Evolutionary conservation across 2,329 filamentous ascomycete genomes (phyloP).

Genomic region (Fusarium lateritium): DNA sequence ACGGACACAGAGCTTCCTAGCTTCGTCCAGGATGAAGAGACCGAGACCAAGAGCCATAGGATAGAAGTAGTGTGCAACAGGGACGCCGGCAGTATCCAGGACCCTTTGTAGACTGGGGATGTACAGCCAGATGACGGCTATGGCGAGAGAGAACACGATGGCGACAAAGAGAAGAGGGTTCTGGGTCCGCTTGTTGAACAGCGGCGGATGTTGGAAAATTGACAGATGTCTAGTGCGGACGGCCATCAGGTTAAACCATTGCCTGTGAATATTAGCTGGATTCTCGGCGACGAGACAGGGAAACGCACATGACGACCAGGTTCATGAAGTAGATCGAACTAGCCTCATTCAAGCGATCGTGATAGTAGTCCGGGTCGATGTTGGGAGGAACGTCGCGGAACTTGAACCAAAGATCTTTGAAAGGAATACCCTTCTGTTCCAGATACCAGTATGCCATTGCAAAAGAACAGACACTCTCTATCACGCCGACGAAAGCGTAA

Average conservation of each 20-base stretch:
- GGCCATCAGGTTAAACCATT: slow-evolving; percentile 82
- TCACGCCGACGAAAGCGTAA: slow-evolving; percentile 79
- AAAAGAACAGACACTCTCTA: slow-evolving; percentile 72
- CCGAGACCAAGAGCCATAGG: slow-evolving; percentile 76
- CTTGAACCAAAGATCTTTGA: slow-evolving; percentile 76
- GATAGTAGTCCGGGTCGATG: slow-evolving; percentile 68
- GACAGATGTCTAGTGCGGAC: slow-evolving; percentile 75
- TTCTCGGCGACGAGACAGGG: slow-evolving; percentile 60
- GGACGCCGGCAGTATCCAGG: slow-evolving; percentile 73
- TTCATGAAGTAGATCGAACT: slow-evolving; percentile 85
- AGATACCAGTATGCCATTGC: slow-evolving; percentile 78
- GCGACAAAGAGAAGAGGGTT: slow-evolving; percentile 80
- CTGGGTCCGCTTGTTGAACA: slow-evolving; percentile 74
- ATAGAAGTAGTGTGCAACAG: slow-evolving; percentile 82
- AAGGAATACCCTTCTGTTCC: slow-evolving; percentile 73
- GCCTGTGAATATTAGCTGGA: slow-evolving; percentile 45
- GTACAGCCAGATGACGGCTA: slow-evolving; percentile 80
- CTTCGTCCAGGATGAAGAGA: too few species aligned
- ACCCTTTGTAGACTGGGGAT: slow-evolving; percentile 74
- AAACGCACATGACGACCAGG: slow-evolving; percentile 81
- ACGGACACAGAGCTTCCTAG: too few species aligned
- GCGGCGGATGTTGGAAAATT: slow-evolving; percentile 79
- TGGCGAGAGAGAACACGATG: slow-evolving; percentile 76
- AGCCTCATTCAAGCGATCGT: slow-evolving; percentile 70
- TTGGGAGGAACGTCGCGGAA: slow-evolving; percentile 69